Percentiles rank a stretch among this genome's conserved stretches.
phyloP scores from a whole-genome alignment of 163 green algal genomes.

The Botryococcus braunii region DNA sequence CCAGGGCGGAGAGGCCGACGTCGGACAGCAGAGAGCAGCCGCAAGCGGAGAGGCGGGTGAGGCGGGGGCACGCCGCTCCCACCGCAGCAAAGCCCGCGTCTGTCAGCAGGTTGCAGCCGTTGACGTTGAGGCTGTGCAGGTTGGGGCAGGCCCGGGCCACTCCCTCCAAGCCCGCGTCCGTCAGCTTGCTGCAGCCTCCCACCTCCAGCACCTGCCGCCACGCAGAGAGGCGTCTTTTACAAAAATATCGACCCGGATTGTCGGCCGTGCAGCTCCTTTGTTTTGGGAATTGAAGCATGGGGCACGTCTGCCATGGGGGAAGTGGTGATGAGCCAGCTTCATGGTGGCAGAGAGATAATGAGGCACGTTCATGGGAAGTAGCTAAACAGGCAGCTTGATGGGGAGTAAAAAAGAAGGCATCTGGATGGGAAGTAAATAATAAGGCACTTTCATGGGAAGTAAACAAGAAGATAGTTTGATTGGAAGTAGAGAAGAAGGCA shows the following conservation, averaged over 20 bases:
- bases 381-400: neutral
- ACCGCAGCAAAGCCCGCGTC: constrained; percentile 8
- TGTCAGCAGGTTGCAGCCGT: constrained; percentile 1
- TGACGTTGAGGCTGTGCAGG: constrained; percentile 3
- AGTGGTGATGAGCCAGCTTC: neutral
- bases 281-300: no score
- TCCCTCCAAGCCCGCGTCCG: constrained; percentile 3
- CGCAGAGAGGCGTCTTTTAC: no score
- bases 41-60: constrained; percentile 5
- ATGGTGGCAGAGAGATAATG: neutral
- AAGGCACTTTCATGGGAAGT: no score
- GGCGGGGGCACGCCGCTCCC: neutral
- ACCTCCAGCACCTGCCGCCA: constrained; percentile 8
- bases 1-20: neutral
- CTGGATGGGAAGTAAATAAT: no score
- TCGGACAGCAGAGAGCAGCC: constrained; percentile 12
- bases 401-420: neutral
- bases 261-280: no score
- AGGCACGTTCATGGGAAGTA: neutral
- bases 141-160: neutral
- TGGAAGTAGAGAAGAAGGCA: no score
- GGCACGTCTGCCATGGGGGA: no score
- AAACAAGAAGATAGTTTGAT: no score
- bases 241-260: neutral
- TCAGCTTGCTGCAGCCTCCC: constrained; percentile 8